A percentile compares a stretch with the other conserved stretches of the same genome.
Evolutionary conservation across 2,329 filamentous ascomycete genomes (phyloP).

Genomic region (Colletotrichum sp.): DNA sequence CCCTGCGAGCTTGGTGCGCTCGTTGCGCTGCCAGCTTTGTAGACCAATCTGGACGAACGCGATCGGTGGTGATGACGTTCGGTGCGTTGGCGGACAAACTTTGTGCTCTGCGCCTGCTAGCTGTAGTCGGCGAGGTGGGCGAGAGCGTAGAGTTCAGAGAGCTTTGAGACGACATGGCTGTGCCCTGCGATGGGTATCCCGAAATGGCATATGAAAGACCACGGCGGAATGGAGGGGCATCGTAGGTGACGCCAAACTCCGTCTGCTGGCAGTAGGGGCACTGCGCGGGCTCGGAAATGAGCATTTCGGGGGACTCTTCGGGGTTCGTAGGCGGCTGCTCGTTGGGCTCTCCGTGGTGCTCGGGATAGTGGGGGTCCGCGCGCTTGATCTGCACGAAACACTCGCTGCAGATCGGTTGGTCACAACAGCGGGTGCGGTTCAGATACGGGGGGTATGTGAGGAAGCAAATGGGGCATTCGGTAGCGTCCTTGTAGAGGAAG

Average conservation of each 20-base stretch:
- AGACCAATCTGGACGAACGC: conserved; percentile 92
- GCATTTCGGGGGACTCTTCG: conserved; percentile 62
- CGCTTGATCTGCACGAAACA: conserved; percentile 99
- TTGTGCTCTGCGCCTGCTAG: conserved; percentile 52
- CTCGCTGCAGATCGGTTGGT: conserved; percentile 96
- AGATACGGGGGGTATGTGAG: conserved; percentile 93
- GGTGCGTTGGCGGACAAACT: conserved; percentile 82
- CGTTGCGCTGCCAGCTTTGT: conserved; percentile 86
- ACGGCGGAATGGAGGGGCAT: conserved; percentile 85
- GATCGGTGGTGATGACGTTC: conserved; percentile 90
- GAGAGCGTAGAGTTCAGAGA: conserved; percentile 70
- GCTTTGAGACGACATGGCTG: conserved; percentile 86
- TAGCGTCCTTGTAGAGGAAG: conserved; percentile 88
- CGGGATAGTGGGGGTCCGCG: conserved; percentile 86
- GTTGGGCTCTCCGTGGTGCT: conserved; percentile 66
- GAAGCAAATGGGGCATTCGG: conserved; percentile 96
- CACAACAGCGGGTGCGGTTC: conserved; percentile 93
- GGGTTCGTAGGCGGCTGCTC: conserved; percentile 37
- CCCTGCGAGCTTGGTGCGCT: conserved; percentile 82
- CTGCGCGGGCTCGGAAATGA: conserved; percentile 89
- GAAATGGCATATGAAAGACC: conserved; percentile 74
- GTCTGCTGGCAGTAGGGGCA: conserved; percentile 96
- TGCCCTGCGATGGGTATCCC: conserved; percentile 57
- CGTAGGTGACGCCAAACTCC: conserved; percentile 96
- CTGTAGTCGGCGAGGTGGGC: conserved; percentile 40